Evolutionary conservation across 495 filamentous ascomycete genomes (phyloP).

Genomic region (Penicillium desertorum): DNA sequence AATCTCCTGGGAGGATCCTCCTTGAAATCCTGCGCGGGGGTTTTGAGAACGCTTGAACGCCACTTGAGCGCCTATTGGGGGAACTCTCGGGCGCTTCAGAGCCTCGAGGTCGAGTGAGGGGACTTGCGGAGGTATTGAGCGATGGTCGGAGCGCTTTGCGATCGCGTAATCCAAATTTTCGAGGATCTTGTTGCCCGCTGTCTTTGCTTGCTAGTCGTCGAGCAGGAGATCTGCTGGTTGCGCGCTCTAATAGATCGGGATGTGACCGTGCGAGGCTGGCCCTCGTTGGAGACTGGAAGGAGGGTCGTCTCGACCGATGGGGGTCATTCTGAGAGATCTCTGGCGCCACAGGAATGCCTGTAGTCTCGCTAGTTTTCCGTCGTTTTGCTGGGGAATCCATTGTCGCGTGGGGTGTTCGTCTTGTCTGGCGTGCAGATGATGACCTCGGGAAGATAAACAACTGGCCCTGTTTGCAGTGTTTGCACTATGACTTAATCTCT

Average conservation of each 20-base stretch:
- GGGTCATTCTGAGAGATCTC: conserved; percentile 24
- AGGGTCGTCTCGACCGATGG: conserved; percentile 44
- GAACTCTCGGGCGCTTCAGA: conserved; percentile 31
- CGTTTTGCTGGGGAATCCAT: conserved; percentile 59
- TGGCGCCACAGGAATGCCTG: conserved; percentile 23
- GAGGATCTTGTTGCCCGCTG: conserved; percentile 24
- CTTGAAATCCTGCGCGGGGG: conserved; percentile 44
- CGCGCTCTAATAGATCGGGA: conserved; percentile 56
- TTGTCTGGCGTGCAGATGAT: conserved; percentile 13
- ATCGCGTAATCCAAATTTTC: conserved; percentile 35
- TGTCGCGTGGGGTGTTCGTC: conserved; percentile 14
- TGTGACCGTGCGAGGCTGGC: conserved; percentile 64
- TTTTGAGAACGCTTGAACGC: conserved; percentile 42
- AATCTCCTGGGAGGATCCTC: conserved; percentile 44
- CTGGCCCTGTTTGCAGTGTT: conserved; percentile 41
- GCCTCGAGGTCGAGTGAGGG: conserved; percentile 34
- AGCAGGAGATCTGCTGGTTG: conserved; percentile 39
- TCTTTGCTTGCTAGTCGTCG: conserved; percentile 20
- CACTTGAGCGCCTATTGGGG: conserved; percentile 35
- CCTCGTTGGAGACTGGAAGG: conserved; percentile 65
- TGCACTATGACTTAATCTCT: conserved; percentile 43
- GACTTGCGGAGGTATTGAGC: conserved; percentile 39
- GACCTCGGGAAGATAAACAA: conserved; percentile 27
- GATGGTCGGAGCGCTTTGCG: conserved; percentile 41
- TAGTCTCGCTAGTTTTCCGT: conserved; percentile 57